Percentiles rank a stretch among this genome's conserved stretches.
phyloP scores from a whole-genome alignment of 345 rosid genomes.

The Durio zibethinus region DNA sequence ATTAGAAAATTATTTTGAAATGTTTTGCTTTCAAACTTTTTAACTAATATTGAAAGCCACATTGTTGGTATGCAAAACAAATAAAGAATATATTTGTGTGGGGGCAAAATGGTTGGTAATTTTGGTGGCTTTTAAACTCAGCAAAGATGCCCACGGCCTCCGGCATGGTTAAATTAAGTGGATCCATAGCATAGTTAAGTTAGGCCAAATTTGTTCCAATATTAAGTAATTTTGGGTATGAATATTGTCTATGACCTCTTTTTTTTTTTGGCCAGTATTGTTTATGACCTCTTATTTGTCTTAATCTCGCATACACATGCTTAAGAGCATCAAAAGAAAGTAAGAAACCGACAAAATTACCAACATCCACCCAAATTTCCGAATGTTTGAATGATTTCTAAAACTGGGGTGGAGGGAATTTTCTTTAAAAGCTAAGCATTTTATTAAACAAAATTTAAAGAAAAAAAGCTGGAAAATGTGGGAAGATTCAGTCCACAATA shows the following conservation, averaged over 20 bases:
- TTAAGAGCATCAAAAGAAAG: background rate
- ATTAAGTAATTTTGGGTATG: background rate
- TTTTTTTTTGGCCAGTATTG: no score
- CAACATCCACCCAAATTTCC: background rate
- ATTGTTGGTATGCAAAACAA: background rate
- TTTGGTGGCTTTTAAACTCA: slow-evolving; percentile 27
- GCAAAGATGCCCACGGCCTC: background rate
- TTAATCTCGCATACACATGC: background rate
- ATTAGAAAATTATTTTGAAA: background rate
- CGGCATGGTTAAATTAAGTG: background rate
- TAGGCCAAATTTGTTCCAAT: no score
- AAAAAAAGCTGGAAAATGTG: background rate
- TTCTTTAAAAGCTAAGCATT: background rate
- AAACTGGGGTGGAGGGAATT: background rate
- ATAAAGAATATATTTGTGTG: background rate
- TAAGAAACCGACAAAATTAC: background rate
- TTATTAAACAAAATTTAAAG: background rate
- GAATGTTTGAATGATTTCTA: background rate
- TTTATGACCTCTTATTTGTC: background rate
- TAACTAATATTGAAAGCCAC: background rate
- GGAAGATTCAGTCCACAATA: background rate
- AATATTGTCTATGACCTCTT: no score
- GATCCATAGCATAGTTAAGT: no score
- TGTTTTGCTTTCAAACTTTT: slow-evolving; percentile 2
- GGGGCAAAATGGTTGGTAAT: background rate